Conservation (phyloP, 306 rosid genomes). For the Abrus precatorius region DNA sequence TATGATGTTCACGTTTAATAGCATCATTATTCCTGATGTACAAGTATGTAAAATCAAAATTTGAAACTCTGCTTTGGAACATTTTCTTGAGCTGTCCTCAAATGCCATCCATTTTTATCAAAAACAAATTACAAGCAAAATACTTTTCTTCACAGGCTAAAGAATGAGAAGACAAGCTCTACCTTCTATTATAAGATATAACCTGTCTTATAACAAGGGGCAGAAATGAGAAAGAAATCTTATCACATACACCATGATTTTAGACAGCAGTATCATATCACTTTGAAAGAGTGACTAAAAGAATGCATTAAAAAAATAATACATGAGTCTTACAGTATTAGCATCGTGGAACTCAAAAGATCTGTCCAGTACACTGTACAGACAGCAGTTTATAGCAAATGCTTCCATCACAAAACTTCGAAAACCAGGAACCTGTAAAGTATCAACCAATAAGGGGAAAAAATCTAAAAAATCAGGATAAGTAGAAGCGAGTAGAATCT, state of each 20-base stretch:
- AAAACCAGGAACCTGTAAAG: constrained; percentile 91
- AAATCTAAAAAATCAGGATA: constrained; percentile 28
- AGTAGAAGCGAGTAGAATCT: constrained; percentile 33
- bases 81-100: constrained; percentile 35
- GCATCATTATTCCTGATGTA: constrained; percentile 6
- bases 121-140: background rate
- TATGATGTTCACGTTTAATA: background rate
- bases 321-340: constrained; percentile 77
- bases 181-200: background rate
- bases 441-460: constrained; percentile 41
- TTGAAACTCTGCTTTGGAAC: background rate
- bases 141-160: constrained; percentile 15
- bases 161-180: constrained; percentile 23
- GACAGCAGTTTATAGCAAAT: constrained; percentile 91
- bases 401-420: constrained; percentile 78
- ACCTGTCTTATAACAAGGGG: background rate
- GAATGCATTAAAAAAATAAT: constrained; percentile 27
- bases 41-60: constrained; percentile 18
- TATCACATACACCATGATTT: background rate
- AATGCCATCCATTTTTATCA: background rate
- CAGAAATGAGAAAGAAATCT: background rate
- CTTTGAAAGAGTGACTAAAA: constrained; percentile 19
- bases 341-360: constrained; percentile 93
- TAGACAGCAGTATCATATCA: constrained; percentile 23
- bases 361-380: constrained; percentile 90